phyloP scores from a whole-genome alignment of 2,329 filamentous ascomycete genomes.

The Simplicillium aogashimaense region DNA sequence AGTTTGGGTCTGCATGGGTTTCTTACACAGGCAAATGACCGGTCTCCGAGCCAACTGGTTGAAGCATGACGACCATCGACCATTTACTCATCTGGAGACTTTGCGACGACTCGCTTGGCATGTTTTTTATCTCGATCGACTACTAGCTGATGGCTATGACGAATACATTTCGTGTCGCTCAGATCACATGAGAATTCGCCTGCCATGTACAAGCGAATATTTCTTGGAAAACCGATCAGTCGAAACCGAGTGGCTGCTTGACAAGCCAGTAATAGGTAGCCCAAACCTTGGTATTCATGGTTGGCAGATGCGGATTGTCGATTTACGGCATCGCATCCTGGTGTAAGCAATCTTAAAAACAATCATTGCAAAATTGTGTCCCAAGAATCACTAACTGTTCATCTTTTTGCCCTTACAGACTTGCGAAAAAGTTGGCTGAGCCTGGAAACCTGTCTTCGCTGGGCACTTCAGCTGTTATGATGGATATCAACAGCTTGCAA shows the following conservation, averaged over 20 bases:
- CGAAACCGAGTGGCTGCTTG: conserved; percentile 18
- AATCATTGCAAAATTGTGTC: too few species aligned
- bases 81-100: conserved; percentile 24
- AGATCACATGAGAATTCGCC: conserved; percentile 25
- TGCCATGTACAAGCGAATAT: conserved; percentile 23
- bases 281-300: conserved; percentile 19
- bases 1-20: conserved; percentile 28
- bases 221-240: conserved; percentile 21
- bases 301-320: conserved; percentile 23
- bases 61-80: conserved; percentile 11
- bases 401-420: not conserved
- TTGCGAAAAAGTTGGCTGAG: conserved; percentile 13
- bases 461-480: conserved; percentile 22
- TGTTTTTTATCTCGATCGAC: conserved; percentile 25
- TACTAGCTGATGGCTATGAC: conserved; percentile 28
- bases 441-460: not conserved
- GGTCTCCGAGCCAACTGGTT: conserved; percentile 29
- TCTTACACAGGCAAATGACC: conserved; percentile 24
- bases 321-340: conserved; percentile 25
- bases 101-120: conserved; percentile 27
- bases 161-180: conserved; percentile 26
- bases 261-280: conserved; percentile 11
- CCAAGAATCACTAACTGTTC: too few species aligned
- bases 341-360: conserved; percentile 14
- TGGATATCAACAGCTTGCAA: conserved; percentile 24